Evolutionary conservation across 441 rosid genomes (phyloP), one percentile per base, ranked within the genome.

Genomic region (Brassica hybrid): DNA sequence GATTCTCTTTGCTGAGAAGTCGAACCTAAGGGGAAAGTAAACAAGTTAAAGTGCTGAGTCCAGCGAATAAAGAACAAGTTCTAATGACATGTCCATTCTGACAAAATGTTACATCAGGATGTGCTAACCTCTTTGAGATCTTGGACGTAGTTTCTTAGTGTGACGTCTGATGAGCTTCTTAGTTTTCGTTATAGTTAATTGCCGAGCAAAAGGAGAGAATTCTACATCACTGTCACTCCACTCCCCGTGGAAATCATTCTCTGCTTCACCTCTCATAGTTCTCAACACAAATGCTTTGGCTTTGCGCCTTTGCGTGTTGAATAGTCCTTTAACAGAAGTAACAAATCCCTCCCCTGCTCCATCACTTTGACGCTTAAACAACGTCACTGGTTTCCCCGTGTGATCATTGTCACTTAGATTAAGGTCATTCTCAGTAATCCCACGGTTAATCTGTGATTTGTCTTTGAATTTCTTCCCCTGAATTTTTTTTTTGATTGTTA

Each of bases 311-410:
- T 96, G 99, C 21, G 90, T 96, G 73, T 83, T 94, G 76, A 96
- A 96, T 58, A 96, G 97, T 67, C 98, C 98, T 86, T 87, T 84
- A 56, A 96, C 80, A 58, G 98, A 94, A 70, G 95, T 96, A 23
- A 94, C 99, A 79, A 96, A 96, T 73, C 99, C 97, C 85, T 96
- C 99, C 36, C 99, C 99, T 58, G 99, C 99, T 83, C 98, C 98
- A 77, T 96, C 99, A 57, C 79, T 83, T 64, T 89, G 88, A 43
- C 97, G 97, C 86, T 90, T 96, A 11, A 90, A 87, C 81, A 86
- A 96, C 56, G 96, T 85, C 41, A 87, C 76, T 58, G 11, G 45
- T 79, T 84, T 89, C 85, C 86, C 96, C 7, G 79, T 76, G 72
- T 88, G 95, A 65, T 96, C 98, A 50, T 86, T 89, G 74, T 94